Base-by-base conservation (phyloP, 768 basidiomycete species). In the Phaffia tasmanica region DNA sequence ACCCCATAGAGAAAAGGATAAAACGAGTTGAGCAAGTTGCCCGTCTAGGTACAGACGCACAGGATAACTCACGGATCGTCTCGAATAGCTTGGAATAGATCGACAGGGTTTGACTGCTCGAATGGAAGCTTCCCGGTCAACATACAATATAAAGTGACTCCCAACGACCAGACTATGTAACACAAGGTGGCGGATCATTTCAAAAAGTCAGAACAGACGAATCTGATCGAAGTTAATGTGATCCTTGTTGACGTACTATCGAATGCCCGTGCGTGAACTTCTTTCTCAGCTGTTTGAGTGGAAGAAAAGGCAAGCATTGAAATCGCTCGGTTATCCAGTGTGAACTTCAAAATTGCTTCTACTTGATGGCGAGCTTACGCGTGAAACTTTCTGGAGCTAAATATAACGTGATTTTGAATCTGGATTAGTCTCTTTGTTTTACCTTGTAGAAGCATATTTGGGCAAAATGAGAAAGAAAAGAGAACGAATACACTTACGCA, bases 91-190 rank as follows among this genome's bases (percentile, higher is more conserved):
- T 76, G 71, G 63, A 72, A 76, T 16, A 77, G 70, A 30, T 76
- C 76, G 27, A 76, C 64, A 0, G 75, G 74, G 32, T 73, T 74
- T 4, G 72, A 72, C 1, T 72, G 70, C 48, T 72, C 73, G 62
- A 76, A 77, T 0, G 76, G 76, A 25, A 77, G 67, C 30, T 59
- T 55, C 1, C 76, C 76, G 0, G 74, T 70, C 19, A 76, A 65
- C 74, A 77, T 75, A 71, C 75, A 76, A 65, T 76, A 77, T 1
- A 77, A 70, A 5, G 75, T 75, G 8, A 77, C 74, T n/a, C 76
- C 76, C 72, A 60, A 25, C 9, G 56, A 55, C 62, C 62, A 63
- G 19, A 63, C 62, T 61, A 29, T 7, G 3, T 32, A 47, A 35
- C 2, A 42, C 6, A 42, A 42, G 35, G 35, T 42, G 11, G 35